phyloP scores from a whole-genome alignment of 2,329 filamentous ascomycete species.

The Xylaria sp. region DNA sequence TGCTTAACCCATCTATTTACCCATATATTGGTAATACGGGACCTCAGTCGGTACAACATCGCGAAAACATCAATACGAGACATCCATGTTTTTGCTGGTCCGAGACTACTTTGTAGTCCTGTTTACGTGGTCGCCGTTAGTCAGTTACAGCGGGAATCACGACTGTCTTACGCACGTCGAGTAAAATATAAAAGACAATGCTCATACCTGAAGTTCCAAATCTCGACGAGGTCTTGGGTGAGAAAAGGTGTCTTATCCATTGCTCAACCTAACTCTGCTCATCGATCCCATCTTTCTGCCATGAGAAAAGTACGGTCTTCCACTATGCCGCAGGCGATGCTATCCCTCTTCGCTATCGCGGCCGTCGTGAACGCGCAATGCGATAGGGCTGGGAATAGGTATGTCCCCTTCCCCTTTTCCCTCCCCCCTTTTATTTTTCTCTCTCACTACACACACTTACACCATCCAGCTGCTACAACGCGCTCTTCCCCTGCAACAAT shows the following conservation, averaged over 20 bases:
- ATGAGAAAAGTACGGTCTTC: too few relatives aligned
- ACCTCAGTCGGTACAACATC: conserved; percentile 8
- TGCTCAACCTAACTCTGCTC: too few relatives aligned
- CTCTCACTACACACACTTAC: conserved; percentile 6
- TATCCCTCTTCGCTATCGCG: conserved; percentile 18
- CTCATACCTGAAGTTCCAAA: too few relatives aligned
- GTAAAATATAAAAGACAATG: too few relatives aligned
- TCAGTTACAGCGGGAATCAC: neutral
- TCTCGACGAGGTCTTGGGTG: too few relatives aligned
- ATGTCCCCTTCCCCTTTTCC: neutral
- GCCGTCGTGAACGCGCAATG: conserved; percentile 19
- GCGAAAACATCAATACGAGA: conserved; percentile 2
- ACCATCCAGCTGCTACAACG: conserved; percentile 21
- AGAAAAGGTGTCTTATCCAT: too few relatives aligned
- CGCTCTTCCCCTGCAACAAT: conserved; percentile 25
- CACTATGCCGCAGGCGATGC: conserved; percentile 16
- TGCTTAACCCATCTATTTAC: neutral
- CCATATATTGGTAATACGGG: conserved; percentile 7
- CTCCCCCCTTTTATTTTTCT: neutral
- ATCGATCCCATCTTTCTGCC: neutral
- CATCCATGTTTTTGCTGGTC: neutral
- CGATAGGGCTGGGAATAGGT: conserved; percentile 15
- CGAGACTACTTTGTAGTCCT: neutral
- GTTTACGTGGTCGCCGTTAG: too few relatives aligned
- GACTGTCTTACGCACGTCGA: too few relatives aligned